Base-by-base conservation (phyloP, 2,329 filamentous ascomycete species). In the Hypoxylon sp. region DNA sequence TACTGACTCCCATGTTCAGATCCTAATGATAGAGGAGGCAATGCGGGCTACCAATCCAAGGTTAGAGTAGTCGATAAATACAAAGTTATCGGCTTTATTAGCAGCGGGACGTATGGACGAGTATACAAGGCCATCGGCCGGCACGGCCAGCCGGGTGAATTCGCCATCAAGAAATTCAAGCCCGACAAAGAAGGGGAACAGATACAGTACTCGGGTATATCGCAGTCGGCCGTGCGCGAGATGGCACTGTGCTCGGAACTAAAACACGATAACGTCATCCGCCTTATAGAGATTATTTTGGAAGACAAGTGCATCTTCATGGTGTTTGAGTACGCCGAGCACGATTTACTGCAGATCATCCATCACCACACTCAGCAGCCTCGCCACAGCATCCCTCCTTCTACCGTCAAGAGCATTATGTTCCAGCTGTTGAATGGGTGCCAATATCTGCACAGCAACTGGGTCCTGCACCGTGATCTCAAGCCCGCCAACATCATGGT, bases 401-500 rank as follows among this genome's bases (percentile, higher is more conserved):
- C 89, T 23, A 97, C 93, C 63, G 91, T 99, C 76, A 95, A 95
- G 76, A 96, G 92, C 68, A 97, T 97, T 77, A 89, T 99, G 83
- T 97, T 95, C 78, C 96, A 99, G 81, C 88, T 99, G 3, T 87
- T 99, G 68, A 97, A 97, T 75, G 96, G 96, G 14, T 90, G 97
- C 65, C 90, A 97, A 71, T 99, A 99, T 76, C 87, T 99, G 1
- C 96, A 99, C 78, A 91, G 90, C 67, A 97, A 97, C 78, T 99
- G 96, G 96, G 93, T 99, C 37, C 86, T 99, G 64, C 96, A 99
- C 78, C 92, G 96, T 47, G 96, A 99, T 79, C 84, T 99, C 54
- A 99, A 99, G 77, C 96, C 96, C 2, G 96, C 96, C 71, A 99
- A 99, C 78, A 99, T 99, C 81, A 97, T 99, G 90, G 95, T 99